Base-by-base conservation (phyloP, 352 stramenopile genomes). In the Phytophthora cajani region DNA sequence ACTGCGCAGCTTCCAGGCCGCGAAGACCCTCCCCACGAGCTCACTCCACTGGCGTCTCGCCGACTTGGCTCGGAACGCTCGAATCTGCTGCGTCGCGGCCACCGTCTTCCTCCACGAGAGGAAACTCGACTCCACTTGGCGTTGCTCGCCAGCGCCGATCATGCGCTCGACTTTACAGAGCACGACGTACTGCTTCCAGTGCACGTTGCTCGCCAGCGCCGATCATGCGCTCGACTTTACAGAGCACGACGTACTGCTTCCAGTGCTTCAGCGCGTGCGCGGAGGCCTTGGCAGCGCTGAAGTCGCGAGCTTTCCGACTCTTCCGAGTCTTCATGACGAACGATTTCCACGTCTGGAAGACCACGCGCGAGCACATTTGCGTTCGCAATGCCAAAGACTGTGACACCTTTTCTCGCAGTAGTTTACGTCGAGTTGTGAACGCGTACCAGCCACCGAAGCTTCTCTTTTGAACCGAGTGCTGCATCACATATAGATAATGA, bases 151-250 rank as follows among this genome's bases (percentile, higher is more conserved):
- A 2, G 70, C 59, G 3, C 76, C 71, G 4, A 90, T 71, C 81
- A 92, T 87, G 0, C 66, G 64, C 62, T 89, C 77, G 3, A 85
- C 67, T n/a, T 85, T 89, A 30, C 57, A 77, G 2, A 90, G 68
- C 6, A 85, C 23, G 5, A 93, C 58, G 21, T n/a, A n/a, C n/a
- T n/a, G n/a, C n/a, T n/a, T n/a, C n/a, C n/a, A n/a, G n/a, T n/a
- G n/a, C n/a, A 11, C 61, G 61, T 10, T 33, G 21, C 9, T 57
- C 47, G 7, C 71, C 75, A 3, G 70, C 59, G 3, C 76, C 71
- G 2, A 90, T 71, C 81, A 92, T 87, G 0, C 66, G 64, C 62
- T 89, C 77, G 2, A 85, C 67, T n/a, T 84, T 89, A 30, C 57
- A 77, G 2, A 90, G 68, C 6, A 85, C 23, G 7, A 93, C 58